Conservation (phyloP, 2,329 filamentous ascomycete genomes). For the Clarireedia sp. region DNA sequence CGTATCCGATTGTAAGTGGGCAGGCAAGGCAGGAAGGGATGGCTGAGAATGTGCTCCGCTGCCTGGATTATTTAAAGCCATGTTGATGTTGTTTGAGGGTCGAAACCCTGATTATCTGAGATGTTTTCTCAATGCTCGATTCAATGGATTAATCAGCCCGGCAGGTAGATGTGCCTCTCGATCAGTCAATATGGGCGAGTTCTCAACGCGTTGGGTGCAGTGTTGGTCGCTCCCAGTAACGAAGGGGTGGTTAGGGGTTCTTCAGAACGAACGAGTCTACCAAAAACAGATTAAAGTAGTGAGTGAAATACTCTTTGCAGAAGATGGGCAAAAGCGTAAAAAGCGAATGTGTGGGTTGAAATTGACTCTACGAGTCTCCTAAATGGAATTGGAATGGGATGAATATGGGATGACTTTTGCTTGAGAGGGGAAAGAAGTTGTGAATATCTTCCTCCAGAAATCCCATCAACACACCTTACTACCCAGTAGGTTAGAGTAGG, state of each 20-base stretch:
- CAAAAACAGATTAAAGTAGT: background rate
- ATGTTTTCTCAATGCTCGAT: background rate
- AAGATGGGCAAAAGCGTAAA: background rate
- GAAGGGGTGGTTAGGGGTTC: background rate
- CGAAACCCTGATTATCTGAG: slow-evolving; percentile 17
- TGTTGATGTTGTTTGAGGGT: slow-evolving; percentile 33
- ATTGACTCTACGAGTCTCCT: background rate
- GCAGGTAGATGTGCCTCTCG: too few species aligned
- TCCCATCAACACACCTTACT: background rate
- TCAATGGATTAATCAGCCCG: background rate
- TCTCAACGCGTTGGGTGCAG: background rate
- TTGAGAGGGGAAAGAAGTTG: background rate
- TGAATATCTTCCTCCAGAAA: background rate
- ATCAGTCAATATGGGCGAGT: background rate
- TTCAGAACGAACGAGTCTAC: background rate
- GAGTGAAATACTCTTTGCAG: background rate
- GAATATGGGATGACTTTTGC: too few species aligned
- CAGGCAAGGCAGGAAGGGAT: slow-evolving; percentile 79
- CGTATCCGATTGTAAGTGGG: slow-evolving; percentile 71
- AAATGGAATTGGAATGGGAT: background rate
- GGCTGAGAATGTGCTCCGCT: slow-evolving; percentile 69
- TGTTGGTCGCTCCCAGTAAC: background rate
- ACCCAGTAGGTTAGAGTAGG: too few species aligned
- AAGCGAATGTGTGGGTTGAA: slow-evolving; percentile 1
- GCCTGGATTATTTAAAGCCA: slow-evolving; percentile 44